Evolutionary conservation across 371 early-diverging fungal genomes (phyloP), one percentile per base, ranked within the genome.

Genomic region (Haplosporangium sp.): DNA sequence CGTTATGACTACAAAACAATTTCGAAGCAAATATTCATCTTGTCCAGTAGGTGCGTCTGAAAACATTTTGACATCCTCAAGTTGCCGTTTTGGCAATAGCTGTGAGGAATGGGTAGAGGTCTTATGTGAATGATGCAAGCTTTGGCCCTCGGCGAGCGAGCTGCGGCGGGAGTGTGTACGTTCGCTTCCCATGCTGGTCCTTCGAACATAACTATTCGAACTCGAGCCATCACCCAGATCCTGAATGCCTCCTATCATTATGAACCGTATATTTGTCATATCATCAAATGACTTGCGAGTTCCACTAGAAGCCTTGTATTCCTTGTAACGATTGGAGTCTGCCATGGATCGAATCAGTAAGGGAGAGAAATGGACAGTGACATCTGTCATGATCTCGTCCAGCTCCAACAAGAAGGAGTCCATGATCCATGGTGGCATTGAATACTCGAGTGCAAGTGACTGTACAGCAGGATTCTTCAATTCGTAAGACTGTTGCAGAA

Each of bases 391-490:
- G 40, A 85, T 79, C 38, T 84, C 85, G 39, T 77, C 76, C 40
- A 86, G 60, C 63, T 86, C 84, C 57, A 82, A 59, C 27, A 70
- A 44, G 66, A 76, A 83, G 4, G 81, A 79, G 53, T 88, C 89
- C 71, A 86, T 86, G 59, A 88, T 87, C 87, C 88, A 87, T 2
- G 82, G 70, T 19, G 88, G 86, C 67, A 89, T 82, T 8, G 82
- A 52, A 78, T 86, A 67, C 61, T 70, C 50, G n/a, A 81, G 57
- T 3, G 65, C 63, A 6, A 89, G 72, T n/a, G 86, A 76, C 47
- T 88, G 86, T 0, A 92, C 91, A 15, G 88, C 86, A 0, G 91
- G 86, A 64, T 86, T 89, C 61, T 85, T 83, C 85, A 87, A 85
- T 47, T 83, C 83, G 1, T 72, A 72, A 2, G 93, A 85, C 52